Base-by-base conservation (phyloP, 208 protist genomes). In the Trypanosoma caninum region DNA sequence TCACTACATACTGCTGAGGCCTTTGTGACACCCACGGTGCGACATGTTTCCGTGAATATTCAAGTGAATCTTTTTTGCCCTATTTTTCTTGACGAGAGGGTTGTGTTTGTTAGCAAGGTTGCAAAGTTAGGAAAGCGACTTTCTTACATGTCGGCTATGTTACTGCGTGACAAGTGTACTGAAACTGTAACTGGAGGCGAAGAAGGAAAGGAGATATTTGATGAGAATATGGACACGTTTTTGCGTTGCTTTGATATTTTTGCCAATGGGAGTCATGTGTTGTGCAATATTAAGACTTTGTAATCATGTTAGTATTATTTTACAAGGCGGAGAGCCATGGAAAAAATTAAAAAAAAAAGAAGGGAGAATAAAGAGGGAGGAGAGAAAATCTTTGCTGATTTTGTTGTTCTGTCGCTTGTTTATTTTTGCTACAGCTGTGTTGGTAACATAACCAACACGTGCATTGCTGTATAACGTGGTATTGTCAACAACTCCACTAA, bases 111-210 rank as follows among this genome's bases (percentile, higher is more conserved):
- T 22, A 83, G 71, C 56, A 68, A 59, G 7, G 78, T 89, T 28
- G 81, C 89, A 48, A 88, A 87, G 65, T 63, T 89, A 23, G 83
- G 87, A 7, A 87, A 84, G 54, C 69, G 79, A n/a, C 44, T 93
- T 27, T 77, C 76, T 33, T 93, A 82, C 60, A 80, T 78, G 65
- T 75, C 74, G 52, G 75, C 82, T 6, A 66, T 87, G 33, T 35
- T 69, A 4, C n/a, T 62, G 16, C 63, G 34, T 18, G 40, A 62
- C 35, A 59, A 14, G 0, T 10, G 2, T 23, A 14, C 16, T 31
- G 52, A 16, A 1, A 37, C 20, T 31, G 14, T 9, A 54, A 72
- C 38, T 70, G 65, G 59, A 27, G 51, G 20, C 50, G 38, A 63
- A 68, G 14, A 31, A 40, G n/a, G 20, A 33, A 16, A 16, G 8